phyloP scores from a whole-genome alignment of 805 yeast species.

The Pichia ethanolica region DNA sequence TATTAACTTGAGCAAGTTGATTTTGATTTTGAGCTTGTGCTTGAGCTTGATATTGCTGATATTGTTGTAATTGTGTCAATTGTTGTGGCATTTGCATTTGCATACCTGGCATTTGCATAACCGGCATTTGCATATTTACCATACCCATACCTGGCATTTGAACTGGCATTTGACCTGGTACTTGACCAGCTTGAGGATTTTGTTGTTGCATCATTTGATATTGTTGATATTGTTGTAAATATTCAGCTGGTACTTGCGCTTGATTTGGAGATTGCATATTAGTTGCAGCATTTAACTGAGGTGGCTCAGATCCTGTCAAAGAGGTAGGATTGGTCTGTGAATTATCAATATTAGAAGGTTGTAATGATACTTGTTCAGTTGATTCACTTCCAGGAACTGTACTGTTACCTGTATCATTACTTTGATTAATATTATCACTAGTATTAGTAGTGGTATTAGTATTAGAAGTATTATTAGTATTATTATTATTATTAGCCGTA shows the following conservation, averaged over 20 bases:
- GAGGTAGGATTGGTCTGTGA: neutral
- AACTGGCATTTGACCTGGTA: slow-evolving; percentile 2
- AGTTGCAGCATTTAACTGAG: neutral
- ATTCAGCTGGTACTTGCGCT: slow-evolving; percentile 1
- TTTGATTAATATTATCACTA: neutral
- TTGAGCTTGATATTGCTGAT: slow-evolving; percentile 12
- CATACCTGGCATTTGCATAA: neutral
- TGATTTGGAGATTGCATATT: neutral
- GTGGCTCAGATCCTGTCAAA: too few species aligned
- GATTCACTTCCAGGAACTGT: neutral
- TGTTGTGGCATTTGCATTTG: slow-evolving; percentile 14
- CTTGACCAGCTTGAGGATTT: slow-evolving; percentile 2
- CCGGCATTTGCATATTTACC: neutral
- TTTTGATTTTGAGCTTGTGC: neutral
- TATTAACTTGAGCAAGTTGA: neutral
- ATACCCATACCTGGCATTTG: slow-evolving; percentile 1
- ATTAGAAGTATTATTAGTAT: neutral
- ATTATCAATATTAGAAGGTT: neutral
- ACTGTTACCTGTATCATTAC: neutral
- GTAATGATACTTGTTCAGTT: neutral
- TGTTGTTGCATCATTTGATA: slow-evolving; percentile 10
- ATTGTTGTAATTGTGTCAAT: slow-evolving; percentile 13
- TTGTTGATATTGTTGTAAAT: slow-evolving; percentile 8
- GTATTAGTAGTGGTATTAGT: neutral
- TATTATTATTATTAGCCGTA: neutral